These are phyloP conservation scores for Heliamphora pulchella DNA, from an alignment of 179 eudicot species.

Conservation along the genomic window DNA sequence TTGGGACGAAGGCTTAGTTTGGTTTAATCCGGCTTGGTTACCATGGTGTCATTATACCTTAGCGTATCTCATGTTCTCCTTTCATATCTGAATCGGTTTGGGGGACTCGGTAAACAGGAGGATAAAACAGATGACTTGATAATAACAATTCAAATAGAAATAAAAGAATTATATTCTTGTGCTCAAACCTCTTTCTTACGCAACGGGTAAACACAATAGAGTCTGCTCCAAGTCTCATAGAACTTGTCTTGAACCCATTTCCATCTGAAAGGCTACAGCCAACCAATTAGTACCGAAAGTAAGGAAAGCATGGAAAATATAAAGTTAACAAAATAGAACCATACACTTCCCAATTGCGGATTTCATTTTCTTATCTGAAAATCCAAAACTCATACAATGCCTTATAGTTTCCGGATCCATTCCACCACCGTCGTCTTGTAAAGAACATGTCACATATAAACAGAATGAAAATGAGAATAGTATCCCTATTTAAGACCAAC, in stretches of 20 bases:
- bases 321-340: not conserved
- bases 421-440: conserved; percentile 25
- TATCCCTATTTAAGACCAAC: not conserved
- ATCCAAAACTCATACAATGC: conserved; percentile 25
- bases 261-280: conserved; percentile 53
- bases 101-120: not conserved
- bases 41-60: not conserved
- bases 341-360: conserved; percentile 23
- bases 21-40: not conserved
- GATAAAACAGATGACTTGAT: not conserved
- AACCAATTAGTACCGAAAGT: not conserved
- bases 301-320: not conserved
- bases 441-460: not conserved
- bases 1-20: no score
- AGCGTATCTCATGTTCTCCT: not conserved
- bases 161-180: not conserved
- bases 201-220: conserved; percentile 70
- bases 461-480: not conserved
- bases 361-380: conserved; percentile 21
- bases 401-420: conserved; percentile 22
- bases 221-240: conserved; percentile 97
- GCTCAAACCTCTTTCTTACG: conserved; percentile 36
- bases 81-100: not conserved
- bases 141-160: not conserved
- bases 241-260: conserved; percentile 90